A percentile compares a stretch with the other conserved stretches of the same genome.
These are phyloP conservation scores for cucumber (Cucumis sativus) DNA, from an alignment of 306 rosid species.

Conservation along the genomic window Cucumber_9930_V3 NC_026656.2:22531501-22532000, in stretches of 20 bases:
- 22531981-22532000: background rate
- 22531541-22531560: conserved; percentile 39
- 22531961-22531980: conserved; percentile 45
- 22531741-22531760: conserved; percentile 74
- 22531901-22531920: conserved; percentile 69
- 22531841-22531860: background rate
- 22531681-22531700: conserved; percentile 79
- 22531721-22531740: conserved; percentile 86
- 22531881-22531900: conserved; percentile 96
- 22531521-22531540: conserved; percentile 35
- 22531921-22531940: conserved; percentile 74
- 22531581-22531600: conserved; percentile 76
- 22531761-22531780: conserved; percentile 75
- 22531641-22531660: conserved; percentile 70
- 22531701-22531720: conserved; percentile 87
- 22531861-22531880: conserved; percentile 88
- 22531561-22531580: conserved; percentile 47
- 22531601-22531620: conserved; percentile 58
- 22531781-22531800: conserved; percentile 25
- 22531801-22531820: background rate
- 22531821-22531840: background rate
- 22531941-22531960: conserved; percentile 89
- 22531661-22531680: conserved; percentile 58
- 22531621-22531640: conserved; percentile 71
- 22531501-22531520: conserved; percentile 48